Evolutionary conservation across 306 rosid species (phyloP), one percentile per base, ranked within the genome.

Genomic region (Parietaria judaica): DNA sequence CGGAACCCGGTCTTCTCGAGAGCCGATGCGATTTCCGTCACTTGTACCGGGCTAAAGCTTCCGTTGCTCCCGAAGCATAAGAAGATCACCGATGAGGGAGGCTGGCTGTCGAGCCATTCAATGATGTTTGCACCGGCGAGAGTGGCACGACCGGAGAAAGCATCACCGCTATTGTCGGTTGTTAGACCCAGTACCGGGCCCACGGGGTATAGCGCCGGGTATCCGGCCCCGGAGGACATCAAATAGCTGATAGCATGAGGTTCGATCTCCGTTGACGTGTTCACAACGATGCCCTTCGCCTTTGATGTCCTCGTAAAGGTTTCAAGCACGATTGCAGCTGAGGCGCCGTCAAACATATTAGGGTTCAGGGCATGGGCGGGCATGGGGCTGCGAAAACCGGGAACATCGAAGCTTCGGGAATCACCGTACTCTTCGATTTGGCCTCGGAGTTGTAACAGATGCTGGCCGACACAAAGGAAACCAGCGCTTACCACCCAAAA

Each of bases 21-120:
- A 35, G 66, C 95, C 13, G 56, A 36, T 36, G 85, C 87, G 34
- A 83, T 79, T 58, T 86, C 85, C 53, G 70, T 81, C 65, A 80
- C 71, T 77, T 83, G 95, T 43, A 74, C 70, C 53, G 66, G 73
- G 36, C 38, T 69, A 54, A 86, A 83, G 49, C 72, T 3, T 64
- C 87, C 90, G 67, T 55, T 58, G 60, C 95, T 86, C 9, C 95
- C 95, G 73, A 86, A 83, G 67, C 95, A 86, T 0, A 83, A 71
- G 63, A 70, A 81, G 43, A 86, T 76, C 37, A 83, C 85, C 0
- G 87, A 79, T 1, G 62, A 77, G 41, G 23, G 14, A 9, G 83
- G 82, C 35, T 75, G 90, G 16, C 69, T 69, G 59, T 83, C 82
- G 11, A 83, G 82, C 87, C 87, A 86, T 60, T 66, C 77, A 68